Base-by-base conservation (phyloP, 2,329 filamentous ascomycete species). In the Trichoderma simmonsii region DNA sequence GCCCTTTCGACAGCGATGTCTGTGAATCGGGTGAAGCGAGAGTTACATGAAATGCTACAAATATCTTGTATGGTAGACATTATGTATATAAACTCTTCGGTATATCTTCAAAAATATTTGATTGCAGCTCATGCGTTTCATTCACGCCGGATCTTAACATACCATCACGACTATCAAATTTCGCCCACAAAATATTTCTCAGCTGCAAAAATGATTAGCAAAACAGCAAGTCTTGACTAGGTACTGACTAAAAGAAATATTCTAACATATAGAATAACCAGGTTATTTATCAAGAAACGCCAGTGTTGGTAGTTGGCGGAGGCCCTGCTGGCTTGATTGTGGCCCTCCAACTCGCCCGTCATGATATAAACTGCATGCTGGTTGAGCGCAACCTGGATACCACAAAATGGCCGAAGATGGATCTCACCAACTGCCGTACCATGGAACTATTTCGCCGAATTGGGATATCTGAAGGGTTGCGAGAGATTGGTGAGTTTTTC, bases 331-430 rank as follows among this genome's bases (percentile, higher is more conserved):
- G 68, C 2, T 18, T 70, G 15, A 64, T 63, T 70, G 43, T 64
- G 4, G 51, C 68, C 8, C 43, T 64, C 6, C 57, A 70, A 30
- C 68, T 70, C 15, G 59, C 68, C 15, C 68, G 43, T n/a, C 26
- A 56, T 39, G 28, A 48, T 3, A 51, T 63, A 30, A 43, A 64
- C 3, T 63, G 32, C 18, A 70, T 70, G 68, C 30, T 70, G 12
- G 68, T 32, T 4, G 68, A 70, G 18, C 68, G 68, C 24, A 70
- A 70, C 12, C 12, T 64, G 32, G 68, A 70, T 32, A 70, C 59
- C 14, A 70, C 68, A 12, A 70, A 70, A 30, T 70, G 68, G 68
- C 68, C 68, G 3, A 70, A 70, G 26, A 70, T 63, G 68, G 68
- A 70, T 56, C 14, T 63, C 21, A 70, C 67, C 28, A 70, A 70